phyloP scores from a whole-genome alignment of 2,329 filamentous ascomycete genomes.

The Ploettnerulaceae sp. region DNA sequence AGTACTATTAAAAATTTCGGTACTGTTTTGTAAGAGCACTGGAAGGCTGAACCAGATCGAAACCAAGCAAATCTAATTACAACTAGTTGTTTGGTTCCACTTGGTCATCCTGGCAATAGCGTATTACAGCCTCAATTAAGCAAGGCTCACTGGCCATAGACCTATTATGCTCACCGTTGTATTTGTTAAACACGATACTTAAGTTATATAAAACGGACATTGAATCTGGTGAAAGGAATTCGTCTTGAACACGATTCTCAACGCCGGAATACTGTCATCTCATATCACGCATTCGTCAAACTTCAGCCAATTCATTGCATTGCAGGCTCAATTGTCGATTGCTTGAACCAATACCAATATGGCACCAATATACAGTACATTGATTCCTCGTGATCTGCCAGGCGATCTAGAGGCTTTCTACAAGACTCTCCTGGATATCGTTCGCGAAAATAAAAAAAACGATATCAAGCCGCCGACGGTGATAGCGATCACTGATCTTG shows the following conservation, averaged over 20 bases:
- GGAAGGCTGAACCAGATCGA: too few relatives aligned
- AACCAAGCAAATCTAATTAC: too few relatives aligned
- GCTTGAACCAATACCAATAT: not conserved
- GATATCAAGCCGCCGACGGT: slow-evolving; percentile 1
- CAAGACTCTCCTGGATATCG: not conserved
- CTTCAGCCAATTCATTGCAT: not conserved
- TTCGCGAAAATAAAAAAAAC: not conserved
- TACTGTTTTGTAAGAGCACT: too few relatives aligned
- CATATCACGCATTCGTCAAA: too few relatives aligned
- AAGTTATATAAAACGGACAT: not conserved
- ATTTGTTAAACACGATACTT: not conserved
- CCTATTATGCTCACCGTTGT: not conserved
- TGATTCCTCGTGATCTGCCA: not conserved
- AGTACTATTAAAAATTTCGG: too few relatives aligned
- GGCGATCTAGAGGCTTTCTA: not conserved
- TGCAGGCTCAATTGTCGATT: not conserved
- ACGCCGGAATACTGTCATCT: not conserved
- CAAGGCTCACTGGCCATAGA: not conserved
- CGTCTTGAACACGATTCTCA: not conserved
- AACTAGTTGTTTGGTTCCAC: too few relatives aligned
- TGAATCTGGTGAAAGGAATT: not conserved
- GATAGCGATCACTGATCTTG: slow-evolving; percentile 16
- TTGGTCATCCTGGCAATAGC: not conserved
- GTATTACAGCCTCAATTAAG: not conserved
- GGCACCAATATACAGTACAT: not conserved